These are phyloP conservation scores for Iris macrosiphon DNA, from an alignment of 106 monocot genomes.

Conservation along the genomic window DNA sequence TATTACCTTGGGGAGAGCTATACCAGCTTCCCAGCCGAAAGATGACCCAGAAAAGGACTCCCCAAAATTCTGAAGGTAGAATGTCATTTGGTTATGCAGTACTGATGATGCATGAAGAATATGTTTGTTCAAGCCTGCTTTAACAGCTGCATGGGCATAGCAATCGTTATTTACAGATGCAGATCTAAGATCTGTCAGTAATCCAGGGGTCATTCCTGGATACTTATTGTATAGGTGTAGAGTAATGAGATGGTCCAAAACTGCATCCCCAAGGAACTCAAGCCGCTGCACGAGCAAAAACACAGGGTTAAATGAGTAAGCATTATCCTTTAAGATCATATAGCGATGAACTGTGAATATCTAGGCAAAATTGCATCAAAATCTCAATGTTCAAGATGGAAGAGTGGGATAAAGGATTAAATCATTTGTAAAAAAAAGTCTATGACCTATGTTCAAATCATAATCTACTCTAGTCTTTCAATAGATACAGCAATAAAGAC, in stretches of 20 bases:
- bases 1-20: conserved; percentile 53
- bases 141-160: conserved; percentile 66
- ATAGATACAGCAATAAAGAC: too few relatives aligned
- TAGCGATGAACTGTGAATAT: too few relatives aligned
- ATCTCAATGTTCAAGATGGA: not conserved
- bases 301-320: not conserved
- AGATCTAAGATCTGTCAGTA: conserved; percentile 55
- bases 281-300: conserved; percentile 29
- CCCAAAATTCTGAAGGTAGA: conserved; percentile 29
- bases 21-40: conserved; percentile 72
- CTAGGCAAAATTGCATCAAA: not conserved
- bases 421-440: too few relatives aligned
- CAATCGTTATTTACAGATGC: conserved; percentile 66
- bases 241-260: conserved; percentile 53
- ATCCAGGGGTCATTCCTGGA: conserved; percentile 41
- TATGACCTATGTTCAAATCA: too few relatives aligned
- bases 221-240: conserved; percentile 33
- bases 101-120: conserved; percentile 58
- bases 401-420: too few relatives aligned
- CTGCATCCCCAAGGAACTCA: conserved; percentile 70
- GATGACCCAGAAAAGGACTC: conserved; percentile 47
- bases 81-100: conserved; percentile 38
- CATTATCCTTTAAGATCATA: not conserved
- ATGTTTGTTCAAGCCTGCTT: conserved; percentile 59
- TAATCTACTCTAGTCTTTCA: too few relatives aligned